Conservation (phyloP, 306 rosid genomes). For the Cicer judaicum region DNA sequence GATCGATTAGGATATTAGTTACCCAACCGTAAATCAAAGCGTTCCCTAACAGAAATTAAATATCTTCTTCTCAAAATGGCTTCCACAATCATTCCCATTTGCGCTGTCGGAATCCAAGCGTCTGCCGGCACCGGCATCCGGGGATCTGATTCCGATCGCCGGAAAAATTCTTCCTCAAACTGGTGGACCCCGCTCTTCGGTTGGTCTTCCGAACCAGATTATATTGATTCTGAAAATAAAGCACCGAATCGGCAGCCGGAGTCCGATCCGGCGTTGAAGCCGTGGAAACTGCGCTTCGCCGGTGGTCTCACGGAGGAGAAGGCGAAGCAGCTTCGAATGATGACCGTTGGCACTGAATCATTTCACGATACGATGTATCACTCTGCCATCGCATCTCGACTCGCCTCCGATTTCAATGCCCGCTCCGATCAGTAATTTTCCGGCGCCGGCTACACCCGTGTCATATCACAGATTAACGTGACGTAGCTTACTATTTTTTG, state of each 20-base stretch:
- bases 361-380: conserved; percentile 93
- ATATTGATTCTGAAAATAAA: conserved; percentile 57
- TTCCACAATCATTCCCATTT: conserved; percentile 50
- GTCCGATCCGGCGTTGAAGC: conserved; percentile 39
- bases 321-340: conserved; percentile 79
- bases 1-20: neutral
- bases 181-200: conserved; percentile 93
- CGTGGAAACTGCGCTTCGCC: conserved; percentile 51
- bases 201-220: conserved; percentile 81
- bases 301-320: conserved; percentile 91
- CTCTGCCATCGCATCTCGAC: conserved; percentile 91
- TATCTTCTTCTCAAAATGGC: conserved; percentile 51
- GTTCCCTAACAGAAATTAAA: conserved; percentile 8
- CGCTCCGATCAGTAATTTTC: conserved; percentile 51
- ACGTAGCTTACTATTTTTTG: neutral
- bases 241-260: conserved; percentile 33
- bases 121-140: conserved; percentile 52
- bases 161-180: conserved; percentile 54
- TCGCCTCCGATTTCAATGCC: conserved; percentile 76
- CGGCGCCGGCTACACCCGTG: neutral
- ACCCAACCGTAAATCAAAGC: conserved; percentile 27
- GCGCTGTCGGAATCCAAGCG: conserved; percentile 52
- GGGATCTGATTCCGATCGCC: conserved; percentile 44
- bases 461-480: neutral
- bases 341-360: conserved; percentile 62